phyloP scores from a whole-genome alignment of 2,329 filamentous ascomycete species.

The Fusarium praegraminearum region DNA sequence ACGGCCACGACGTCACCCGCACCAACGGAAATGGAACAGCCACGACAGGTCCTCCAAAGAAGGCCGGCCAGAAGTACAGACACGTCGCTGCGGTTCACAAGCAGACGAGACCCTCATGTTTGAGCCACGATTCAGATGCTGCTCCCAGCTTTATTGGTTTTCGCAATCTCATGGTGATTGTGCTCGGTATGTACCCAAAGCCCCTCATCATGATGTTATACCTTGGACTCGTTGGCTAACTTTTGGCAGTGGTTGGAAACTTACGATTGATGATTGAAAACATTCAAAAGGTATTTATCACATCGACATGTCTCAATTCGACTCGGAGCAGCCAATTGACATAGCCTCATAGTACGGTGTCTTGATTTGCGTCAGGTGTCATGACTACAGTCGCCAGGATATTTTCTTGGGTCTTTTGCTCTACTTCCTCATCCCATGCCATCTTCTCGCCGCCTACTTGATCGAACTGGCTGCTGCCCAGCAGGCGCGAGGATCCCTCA shows the following conservation, averaged over 20 bases:
- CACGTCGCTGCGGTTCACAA: conserved; percentile 92
- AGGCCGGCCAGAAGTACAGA: conserved; percentile 74
- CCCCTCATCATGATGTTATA: conserved; percentile 30
- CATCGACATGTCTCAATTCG: background rate
- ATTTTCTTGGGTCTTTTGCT: conserved; percentile 79
- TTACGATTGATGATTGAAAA: conserved; percentile 96
- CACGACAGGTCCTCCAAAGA: conserved; percentile 39
- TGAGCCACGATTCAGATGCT: conserved; percentile 83
- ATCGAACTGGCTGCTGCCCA: conserved; percentile 87
- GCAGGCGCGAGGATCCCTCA: conserved; percentile 78
- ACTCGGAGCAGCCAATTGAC: conserved; percentile 11
- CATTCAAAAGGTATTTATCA: conserved; percentile 80
- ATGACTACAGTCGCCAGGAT: conserved; percentile 86
- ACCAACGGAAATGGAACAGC: conserved; percentile 45
- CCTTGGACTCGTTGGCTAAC: conserved; percentile 29
- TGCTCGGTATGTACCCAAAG: conserved; percentile 72
- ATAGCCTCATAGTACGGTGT: conserved; percentile 81
- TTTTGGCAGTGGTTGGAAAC: conserved; percentile 82
- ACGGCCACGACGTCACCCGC: conserved; percentile 44
- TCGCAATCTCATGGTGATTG: conserved; percentile 94
- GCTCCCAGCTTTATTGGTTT: conserved; percentile 92
- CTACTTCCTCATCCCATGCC: conserved; percentile 89
- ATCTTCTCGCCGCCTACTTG: conserved; percentile 88
- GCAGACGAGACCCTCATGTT: conserved; percentile 76
- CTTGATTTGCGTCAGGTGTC: conserved; percentile 89